Conservation (phyloP, 208 protist genomes). For the Porcisia hertigi region DNA sequence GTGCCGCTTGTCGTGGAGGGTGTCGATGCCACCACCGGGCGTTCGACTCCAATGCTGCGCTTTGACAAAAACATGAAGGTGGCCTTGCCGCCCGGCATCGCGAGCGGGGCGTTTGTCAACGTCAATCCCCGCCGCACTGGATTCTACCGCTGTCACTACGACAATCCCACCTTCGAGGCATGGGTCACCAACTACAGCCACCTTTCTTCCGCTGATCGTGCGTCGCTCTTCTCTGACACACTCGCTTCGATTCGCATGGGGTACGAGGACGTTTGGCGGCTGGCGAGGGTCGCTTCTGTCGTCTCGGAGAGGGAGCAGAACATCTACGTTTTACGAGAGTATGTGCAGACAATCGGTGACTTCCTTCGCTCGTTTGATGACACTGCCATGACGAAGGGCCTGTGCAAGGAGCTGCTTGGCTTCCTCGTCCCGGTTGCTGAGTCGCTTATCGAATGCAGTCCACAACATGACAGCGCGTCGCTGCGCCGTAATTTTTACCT, state of each 20-base stretch:
- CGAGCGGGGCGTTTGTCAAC: slow-evolving; percentile 43
- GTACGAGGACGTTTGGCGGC: slow-evolving; percentile 58
- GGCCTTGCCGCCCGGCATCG: slow-evolving; percentile 36
- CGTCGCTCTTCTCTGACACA: slow-evolving; percentile 77
- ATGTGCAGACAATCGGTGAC: slow-evolving; percentile 32
- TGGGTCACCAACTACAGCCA: slow-evolving; percentile 49
- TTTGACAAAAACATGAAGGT: slow-evolving; percentile 43
- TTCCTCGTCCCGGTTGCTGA: slow-evolving; percentile 38
- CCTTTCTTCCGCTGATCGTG: slow-evolving; percentile 51
- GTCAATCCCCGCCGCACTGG: slow-evolving; percentile 73
- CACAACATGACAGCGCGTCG: slow-evolving; percentile 27
- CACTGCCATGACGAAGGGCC: slow-evolving; percentile 18
- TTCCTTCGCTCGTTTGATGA: slow-evolving; percentile 55
- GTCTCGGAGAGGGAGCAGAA: slow-evolving; percentile 55
- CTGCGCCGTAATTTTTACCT: slow-evolving; percentile 43
- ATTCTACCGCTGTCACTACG: slow-evolving; percentile 89
- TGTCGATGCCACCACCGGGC: slow-evolving; percentile 24
- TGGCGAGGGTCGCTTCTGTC: slow-evolving; percentile 35
- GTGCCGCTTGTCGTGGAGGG: slow-evolving; percentile 72
- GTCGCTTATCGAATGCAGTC: slow-evolving; percentile 10
- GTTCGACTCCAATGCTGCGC: slow-evolving; percentile 55
- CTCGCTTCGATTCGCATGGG: slow-evolving; percentile 74
- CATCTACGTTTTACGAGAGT: slow-evolving; percentile 61
- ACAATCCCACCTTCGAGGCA: slow-evolving; percentile 54
- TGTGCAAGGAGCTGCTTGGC: slow-evolving; percentile 31